Evolutionary conservation across 2,329 filamentous ascomycete genomes (phyloP).

Genomic region (Aurifilum marmelostoma): DNA sequence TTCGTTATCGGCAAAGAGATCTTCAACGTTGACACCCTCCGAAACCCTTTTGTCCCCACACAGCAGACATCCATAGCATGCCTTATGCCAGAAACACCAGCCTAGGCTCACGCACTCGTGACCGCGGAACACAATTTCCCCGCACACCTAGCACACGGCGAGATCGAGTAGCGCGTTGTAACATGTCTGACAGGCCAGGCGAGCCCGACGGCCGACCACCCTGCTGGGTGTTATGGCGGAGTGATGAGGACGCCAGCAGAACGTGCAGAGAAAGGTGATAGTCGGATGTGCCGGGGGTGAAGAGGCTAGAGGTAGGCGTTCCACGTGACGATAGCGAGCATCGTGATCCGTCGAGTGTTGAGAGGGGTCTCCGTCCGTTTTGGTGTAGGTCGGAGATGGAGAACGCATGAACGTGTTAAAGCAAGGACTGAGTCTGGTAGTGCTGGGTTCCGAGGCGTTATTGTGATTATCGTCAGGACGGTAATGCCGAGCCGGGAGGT

Average conservation of each 20-base stretch:
- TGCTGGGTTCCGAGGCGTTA: neutral
- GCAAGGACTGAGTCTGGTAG: neutral
- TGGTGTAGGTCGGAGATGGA: neutral
- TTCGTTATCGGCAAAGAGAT: slow-evolving; percentile 37
- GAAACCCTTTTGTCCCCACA: slow-evolving; percentile 49
- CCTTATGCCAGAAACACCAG: slow-evolving; percentile 63
- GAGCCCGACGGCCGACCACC: slow-evolving; percentile 49
- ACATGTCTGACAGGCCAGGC: slow-evolving; percentile 54
- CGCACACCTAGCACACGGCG: slow-evolving; percentile 61
- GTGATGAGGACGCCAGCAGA: slow-evolving; percentile 50
- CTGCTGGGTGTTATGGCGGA: slow-evolving; percentile 39
- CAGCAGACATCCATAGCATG: slow-evolving; percentile 60
- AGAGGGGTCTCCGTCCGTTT: neutral
- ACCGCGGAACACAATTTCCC: slow-evolving; percentile 55
- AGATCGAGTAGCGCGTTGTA: slow-evolving; percentile 53
- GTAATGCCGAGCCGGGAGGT: neutral
- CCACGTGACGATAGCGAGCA: neutral
- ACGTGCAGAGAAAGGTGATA: slow-evolving; percentile 58
- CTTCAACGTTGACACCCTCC: slow-evolving; percentile 39
- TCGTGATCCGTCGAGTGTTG: neutral
- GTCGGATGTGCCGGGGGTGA: neutral
- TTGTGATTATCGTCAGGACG: neutral
- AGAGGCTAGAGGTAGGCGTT: neutral
- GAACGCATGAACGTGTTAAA: neutral
- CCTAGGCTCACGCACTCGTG: slow-evolving; percentile 62